Evolutionary conservation across 202 grass and related monocot species (phyloP).

Genomic region (Brachypodium distachyon): DNA sequence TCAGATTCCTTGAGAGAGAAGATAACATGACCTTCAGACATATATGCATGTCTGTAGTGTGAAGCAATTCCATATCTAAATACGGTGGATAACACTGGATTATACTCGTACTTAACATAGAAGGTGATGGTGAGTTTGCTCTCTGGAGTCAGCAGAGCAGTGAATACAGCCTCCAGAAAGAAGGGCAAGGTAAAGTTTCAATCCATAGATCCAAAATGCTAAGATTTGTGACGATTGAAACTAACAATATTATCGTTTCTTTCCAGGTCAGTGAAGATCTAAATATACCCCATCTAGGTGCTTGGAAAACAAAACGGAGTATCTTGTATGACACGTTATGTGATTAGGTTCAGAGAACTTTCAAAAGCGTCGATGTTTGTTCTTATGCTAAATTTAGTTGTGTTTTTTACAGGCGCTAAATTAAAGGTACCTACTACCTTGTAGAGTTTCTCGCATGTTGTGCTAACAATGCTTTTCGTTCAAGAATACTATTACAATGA

Average conservation of each 20-base stretch:
- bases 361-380: no score
- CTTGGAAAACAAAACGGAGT: not conserved
- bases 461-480: no score
- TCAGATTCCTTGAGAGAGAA: slow-evolving; percentile 37
- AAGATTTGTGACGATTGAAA: not conserved
- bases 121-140: not conserved
- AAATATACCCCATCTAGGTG: not conserved
- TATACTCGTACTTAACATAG: no score
- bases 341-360: no score
- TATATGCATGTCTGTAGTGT: not conserved
- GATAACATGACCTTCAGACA: slow-evolving; percentile 22
- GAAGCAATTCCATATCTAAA: not conserved
- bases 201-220: not conserved
- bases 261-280: not conserved
- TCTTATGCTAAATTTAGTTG: no score
- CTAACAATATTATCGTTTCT: not conserved
- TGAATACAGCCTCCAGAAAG: not conserved
- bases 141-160: not conserved
- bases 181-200: not conserved
- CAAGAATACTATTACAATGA: no score
- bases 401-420: no score
- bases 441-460: no score
- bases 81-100: not conserved
- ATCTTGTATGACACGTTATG: no score
- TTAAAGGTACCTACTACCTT: no score